A percentile compares a stretch with the other conserved stretches of the same genome.
Evolutionary conservation across 805 yeast species (phyloP).

Genomic region (Schwanniomyces pseudopolymorphus): DNA sequence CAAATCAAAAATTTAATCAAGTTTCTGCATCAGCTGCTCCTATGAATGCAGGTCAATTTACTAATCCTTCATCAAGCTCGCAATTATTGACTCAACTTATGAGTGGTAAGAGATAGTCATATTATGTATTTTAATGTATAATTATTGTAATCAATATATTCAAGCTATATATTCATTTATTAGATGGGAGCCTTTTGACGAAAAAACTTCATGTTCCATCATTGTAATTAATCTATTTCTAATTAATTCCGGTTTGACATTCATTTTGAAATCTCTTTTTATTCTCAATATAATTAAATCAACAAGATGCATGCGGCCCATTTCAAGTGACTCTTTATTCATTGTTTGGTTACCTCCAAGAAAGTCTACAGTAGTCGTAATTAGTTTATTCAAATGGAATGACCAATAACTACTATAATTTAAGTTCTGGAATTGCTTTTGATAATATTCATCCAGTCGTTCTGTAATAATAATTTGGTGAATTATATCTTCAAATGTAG

Average conservation of each 20-base stretch:
- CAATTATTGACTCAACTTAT: constrained; percentile 82
- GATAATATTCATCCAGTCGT: constrained; percentile 12
- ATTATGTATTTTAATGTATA: constrained; percentile 1
- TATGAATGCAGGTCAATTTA: constrained; percentile 2
- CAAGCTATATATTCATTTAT: constrained; percentile 2
- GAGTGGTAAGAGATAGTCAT: constrained; percentile 61
- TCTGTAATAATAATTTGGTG: constrained; percentile 4
- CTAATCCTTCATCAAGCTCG: constrained; percentile 55
- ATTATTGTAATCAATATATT: background rate
- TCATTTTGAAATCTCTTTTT: constrained; percentile 2
- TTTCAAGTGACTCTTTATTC: constrained; percentile 4
- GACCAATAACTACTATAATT: constrained; percentile 16
- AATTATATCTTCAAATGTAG: constrained; percentile 5
- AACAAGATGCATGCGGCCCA: constrained; percentile 10
- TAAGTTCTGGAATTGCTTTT: constrained; percentile 6
- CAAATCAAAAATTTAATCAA: background rate
- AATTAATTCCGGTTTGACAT: constrained; percentile 7
- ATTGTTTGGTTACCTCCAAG: constrained; percentile 7
- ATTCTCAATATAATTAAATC: constrained; percentile 4
- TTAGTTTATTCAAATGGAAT: constrained; percentile 13
- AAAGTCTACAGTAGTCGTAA: constrained; percentile 17
- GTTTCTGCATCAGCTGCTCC: constrained; percentile 3
- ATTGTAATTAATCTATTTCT: constrained; percentile 14
- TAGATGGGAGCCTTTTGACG: constrained; percentile 5
- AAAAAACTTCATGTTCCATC: constrained; percentile 19